Base-by-base conservation (phyloP, 2,329 filamentous ascomycete genomes). In the Phaeosphaeriaceae sp. region DNA sequence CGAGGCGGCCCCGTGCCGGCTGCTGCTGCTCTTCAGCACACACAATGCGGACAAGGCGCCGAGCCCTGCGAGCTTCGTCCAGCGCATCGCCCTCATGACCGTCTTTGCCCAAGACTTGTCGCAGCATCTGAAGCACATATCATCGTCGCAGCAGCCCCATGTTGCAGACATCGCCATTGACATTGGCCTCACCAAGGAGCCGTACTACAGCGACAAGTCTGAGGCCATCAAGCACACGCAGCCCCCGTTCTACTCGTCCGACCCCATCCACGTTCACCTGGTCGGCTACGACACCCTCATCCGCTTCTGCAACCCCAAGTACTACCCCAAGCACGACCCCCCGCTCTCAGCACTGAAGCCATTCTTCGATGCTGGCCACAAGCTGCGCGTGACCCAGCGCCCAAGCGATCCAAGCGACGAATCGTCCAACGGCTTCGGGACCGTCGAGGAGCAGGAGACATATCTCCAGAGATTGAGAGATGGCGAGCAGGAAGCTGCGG, bases 231-330 rank as follows among this genome's bases (percentile, higher is more conserved):
- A 81, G 0, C 78, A 79, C 53, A 70, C 64, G 44, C 55, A 45
- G 13, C 70, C 78, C 17, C 71, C 68, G 3, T 62, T 75, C 24
- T 80, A 79, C 60, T 68, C 78, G 0, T 69, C 69, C 19, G 61
- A 69, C 7, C 78, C 80, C 0, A 70, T 57, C 53, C 89, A 92
- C 67, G 79, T 91, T 3, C 91, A 91, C 68, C 84, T 93, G 2
- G 85, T 87, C 1, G 91, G 91, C 25, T 94, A 88, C 72, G 91
- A 94, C 68, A 94, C 91, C 0, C 78, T 93, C 7, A 86, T 90
- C 17, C 85, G 91, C 20, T 86, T 94, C 52, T 86, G 91, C 53
- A 82, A 91, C 49, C 84, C 89, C 0, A 91, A 90, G 72, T 94
- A 94, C 77, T 92, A 92, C 70, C 72, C 75, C 6, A 65, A 73